Evolutionary conservation across 73 alveolate genomes (phyloP).

Genomic region (Paramecium biaurelia): DNA sequence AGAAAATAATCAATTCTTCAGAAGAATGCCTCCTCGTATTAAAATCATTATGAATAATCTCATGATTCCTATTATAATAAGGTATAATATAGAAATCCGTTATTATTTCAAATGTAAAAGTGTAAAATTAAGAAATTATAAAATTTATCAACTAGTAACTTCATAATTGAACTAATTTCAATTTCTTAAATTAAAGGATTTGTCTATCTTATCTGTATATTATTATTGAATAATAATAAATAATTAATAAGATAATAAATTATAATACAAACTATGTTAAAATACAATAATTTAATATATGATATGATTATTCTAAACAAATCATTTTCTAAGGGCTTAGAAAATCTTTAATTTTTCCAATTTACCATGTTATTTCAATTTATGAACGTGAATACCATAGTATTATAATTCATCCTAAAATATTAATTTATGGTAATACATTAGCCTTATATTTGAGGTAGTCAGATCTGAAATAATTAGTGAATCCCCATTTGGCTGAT

Average conservation of each 20-base stretch:
- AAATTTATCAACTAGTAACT: background rate
- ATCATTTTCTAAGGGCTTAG: slow-evolving; percentile 5
- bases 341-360: slow-evolving; percentile 1
- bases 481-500: slow-evolving; percentile 98
- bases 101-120: too few species aligned
- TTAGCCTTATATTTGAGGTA: slow-evolving; percentile 65
- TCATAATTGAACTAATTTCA: background rate
- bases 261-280: background rate
- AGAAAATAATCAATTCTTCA: background rate
- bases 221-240: too few species aligned
- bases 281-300: background rate
- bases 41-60: background rate
- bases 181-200: background rate
- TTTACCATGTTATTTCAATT: background rate
- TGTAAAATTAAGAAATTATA: too few species aligned
- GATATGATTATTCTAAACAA: background rate
- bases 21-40: background rate
- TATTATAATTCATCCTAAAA: slow-evolving; percentile 41
- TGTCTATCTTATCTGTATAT: too few species aligned
- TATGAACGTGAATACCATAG: slow-evolving; percentile 32
- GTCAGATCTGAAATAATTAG: slow-evolving; percentile 90
- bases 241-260: background rate
- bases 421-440: background rate
- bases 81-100: too few species aligned
- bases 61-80: background rate